Evolutionary conservation across 768 basidiomycete species (phyloP).

Genomic region (Leccinum pellstonianum): DNA sequence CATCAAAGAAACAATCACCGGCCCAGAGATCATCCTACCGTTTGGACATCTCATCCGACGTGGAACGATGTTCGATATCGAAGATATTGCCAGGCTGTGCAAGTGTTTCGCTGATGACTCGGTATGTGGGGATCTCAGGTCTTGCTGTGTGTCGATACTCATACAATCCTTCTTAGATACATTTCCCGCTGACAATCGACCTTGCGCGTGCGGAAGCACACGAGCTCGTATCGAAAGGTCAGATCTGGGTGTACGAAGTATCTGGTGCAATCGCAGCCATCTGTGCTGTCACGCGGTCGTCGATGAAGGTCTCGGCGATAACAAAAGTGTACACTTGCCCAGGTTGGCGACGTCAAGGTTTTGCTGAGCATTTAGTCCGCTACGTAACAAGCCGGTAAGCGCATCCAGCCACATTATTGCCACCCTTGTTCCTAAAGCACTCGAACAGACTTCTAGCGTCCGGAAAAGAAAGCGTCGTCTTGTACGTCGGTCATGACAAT

Average conservation of each 20-base stretch:
- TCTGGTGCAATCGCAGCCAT: constrained; percentile 44
- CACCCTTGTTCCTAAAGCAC: not conserved
- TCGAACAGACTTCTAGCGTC: constrained; percentile 37
- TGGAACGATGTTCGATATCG: constrained; percentile 39
- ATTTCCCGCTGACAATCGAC: constrained; percentile 43
- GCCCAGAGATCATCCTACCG: constrained; percentile 26
- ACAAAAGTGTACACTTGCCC: constrained; percentile 58
- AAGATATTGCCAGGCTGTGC: constrained; percentile 43
- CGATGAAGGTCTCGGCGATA: constrained; percentile 48
- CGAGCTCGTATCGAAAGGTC: constrained; percentile 47
- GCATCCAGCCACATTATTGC: not conserved
- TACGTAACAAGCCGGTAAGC: constrained; percentile 45
- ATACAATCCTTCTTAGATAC: constrained; percentile 34
- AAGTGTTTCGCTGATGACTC: constrained; percentile 53
- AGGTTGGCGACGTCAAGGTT: constrained; percentile 44
- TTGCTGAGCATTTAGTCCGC: constrained; percentile 52
- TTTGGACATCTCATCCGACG: constrained; percentile 38
- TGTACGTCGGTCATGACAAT: constrained; percentile 56
- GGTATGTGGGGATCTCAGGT: constrained; percentile 34
- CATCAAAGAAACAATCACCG: constrained; percentile 35
- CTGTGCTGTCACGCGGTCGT: constrained; percentile 57
- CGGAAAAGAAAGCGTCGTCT: constrained; percentile 47
- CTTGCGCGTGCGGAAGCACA: constrained; percentile 43
- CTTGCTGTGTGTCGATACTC: constrained; percentile 1
- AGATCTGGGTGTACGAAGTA: constrained; percentile 53